phyloP scores from a whole-genome alignment of 192 early-diverging fungal species.

The Kappamyces sp. region DNA sequence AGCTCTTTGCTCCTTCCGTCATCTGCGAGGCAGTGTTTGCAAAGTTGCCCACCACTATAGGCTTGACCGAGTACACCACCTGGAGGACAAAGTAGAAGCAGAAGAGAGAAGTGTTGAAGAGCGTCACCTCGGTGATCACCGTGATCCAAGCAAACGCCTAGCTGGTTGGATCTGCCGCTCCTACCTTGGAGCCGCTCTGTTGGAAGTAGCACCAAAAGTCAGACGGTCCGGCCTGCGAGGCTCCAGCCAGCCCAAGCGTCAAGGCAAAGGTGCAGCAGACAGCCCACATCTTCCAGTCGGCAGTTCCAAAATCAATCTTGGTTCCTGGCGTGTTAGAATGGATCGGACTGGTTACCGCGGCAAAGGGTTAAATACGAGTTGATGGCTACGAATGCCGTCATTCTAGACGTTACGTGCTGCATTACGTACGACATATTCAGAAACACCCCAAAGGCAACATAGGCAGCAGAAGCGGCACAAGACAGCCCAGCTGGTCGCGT shows the following conservation, averaged over 20 bases:
- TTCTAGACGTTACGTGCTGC: too few relatives aligned
- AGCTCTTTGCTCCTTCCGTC: conserved; percentile 12
- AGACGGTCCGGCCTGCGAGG: conserved; percentile 1
- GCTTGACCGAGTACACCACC: not conserved
- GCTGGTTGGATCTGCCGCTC: too few relatives aligned
- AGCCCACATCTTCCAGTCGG: conserved; percentile 8
- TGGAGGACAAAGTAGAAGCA: conserved; percentile 8
- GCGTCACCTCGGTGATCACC: not conserved
- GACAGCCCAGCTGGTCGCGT: not conserved
- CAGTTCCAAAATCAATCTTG: conserved; percentile 2
- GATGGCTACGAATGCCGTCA: not conserved
- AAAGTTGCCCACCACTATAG: not conserved
- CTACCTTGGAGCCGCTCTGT: not conserved
- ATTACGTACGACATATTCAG: conserved; percentile 1
- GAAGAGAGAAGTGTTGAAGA: not conserved
- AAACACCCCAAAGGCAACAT: conserved; percentile 5
- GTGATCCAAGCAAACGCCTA: conserved; percentile 8
- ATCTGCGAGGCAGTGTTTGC: not conserved
- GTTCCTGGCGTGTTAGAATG: too few relatives aligned
- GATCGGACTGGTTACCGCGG: not conserved
- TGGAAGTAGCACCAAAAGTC: not conserved
- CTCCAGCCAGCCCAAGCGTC: conserved; percentile 5
- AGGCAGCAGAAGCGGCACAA: not conserved
- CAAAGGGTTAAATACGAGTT: not conserved
- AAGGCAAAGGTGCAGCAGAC: not conserved